These are phyloP conservation scores for Volutella citrinella DNA, from an alignment of 2,329 filamentous ascomycete genomes.

Conservation along the genomic window DNA sequence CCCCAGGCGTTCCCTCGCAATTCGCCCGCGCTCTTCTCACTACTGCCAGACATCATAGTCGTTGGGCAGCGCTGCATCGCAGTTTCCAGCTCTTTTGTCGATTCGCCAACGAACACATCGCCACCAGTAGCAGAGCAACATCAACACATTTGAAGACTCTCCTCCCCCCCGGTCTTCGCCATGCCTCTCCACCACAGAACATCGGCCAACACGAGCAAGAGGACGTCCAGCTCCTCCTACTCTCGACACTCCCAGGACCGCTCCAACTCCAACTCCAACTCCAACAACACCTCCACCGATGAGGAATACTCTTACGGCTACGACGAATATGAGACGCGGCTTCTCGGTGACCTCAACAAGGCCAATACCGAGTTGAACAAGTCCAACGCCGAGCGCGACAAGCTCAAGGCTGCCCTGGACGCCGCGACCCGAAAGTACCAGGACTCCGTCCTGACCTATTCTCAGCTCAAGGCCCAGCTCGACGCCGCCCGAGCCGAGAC, in stretches of 20 bases:
- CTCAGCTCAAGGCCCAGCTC: constrained; percentile 25
- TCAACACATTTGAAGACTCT: too few species aligned
- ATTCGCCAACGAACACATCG: constrained; percentile 19
- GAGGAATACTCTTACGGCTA: constrained; percentile 11
- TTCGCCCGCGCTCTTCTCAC: constrained; percentile 19
- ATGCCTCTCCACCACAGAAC: constrained; percentile 28
- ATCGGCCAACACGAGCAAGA: constrained; percentile 25
- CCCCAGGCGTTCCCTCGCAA: too few species aligned
- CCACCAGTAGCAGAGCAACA: background rate
- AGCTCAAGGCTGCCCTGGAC: constrained; percentile 23
- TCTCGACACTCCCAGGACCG: background rate
- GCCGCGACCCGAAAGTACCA: constrained; percentile 1
- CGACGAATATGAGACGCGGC: constrained; percentile 18
- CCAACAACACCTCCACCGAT: background rate
- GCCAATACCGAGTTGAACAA: constrained; percentile 27
- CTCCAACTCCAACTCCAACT: too few species aligned
- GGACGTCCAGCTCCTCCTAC: constrained; percentile 12
- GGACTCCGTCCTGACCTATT: constrained; percentile 17
- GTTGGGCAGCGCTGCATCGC: constrained; percentile 29
- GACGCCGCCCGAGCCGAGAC: constrained; percentile 23
- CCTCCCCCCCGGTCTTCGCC: too few species aligned
- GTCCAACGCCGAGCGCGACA: constrained; percentile 25
- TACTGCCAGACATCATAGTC: constrained; percentile 26
- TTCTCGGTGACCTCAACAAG: constrained; percentile 26
- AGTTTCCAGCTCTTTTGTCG: constrained; percentile 17